Conservation (phyloP, 2,329 filamentous ascomycete species). For the Bipolaris oryzae region DNA sequence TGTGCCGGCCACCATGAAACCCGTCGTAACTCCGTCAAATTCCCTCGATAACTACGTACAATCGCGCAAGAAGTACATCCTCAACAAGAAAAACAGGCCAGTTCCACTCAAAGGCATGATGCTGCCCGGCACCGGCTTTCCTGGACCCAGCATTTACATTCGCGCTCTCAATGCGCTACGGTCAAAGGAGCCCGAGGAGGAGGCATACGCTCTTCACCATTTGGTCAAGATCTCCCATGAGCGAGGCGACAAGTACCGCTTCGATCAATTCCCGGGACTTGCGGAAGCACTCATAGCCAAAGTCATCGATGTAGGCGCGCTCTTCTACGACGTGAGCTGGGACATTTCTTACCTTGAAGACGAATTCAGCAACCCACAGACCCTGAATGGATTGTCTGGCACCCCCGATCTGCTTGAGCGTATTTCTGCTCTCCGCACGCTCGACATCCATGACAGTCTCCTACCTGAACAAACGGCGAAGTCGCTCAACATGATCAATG, state of each 20-base stretch:
- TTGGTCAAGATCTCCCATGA: conserved; percentile 95
- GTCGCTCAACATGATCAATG: conserved; percentile 76
- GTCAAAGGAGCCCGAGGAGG: conserved; percentile 78
- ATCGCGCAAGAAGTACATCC: conserved; percentile 59
- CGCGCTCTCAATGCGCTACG: conserved; percentile 83
- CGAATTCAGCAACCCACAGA: conserved; percentile 54
- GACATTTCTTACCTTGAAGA: conserved; percentile 71
- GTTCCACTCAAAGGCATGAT: conserved; percentile 58
- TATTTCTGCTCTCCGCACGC: conserved; percentile 64
- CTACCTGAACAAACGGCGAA: conserved; percentile 74
- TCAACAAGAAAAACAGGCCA: conserved; percentile 50
- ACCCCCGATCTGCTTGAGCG: conserved; percentile 75
- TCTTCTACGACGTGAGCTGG: conserved; percentile 87
- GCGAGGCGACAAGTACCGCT: conserved; percentile 92
- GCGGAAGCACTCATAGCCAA: conserved; percentile 89
- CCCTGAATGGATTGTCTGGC: conserved; percentile 68
- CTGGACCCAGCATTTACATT: conserved; percentile 89
- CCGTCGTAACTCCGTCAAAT: conserved; percentile 76
- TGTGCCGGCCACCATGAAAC: conserved; percentile 70
- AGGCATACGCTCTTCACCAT: conserved; percentile 92
- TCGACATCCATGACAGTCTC: conserved; percentile 70
- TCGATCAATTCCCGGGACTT: conserved; percentile 86
- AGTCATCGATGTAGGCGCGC: conserved; percentile 73
- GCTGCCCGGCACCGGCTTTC: conserved; percentile 68
- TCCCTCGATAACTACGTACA: conserved; percentile 71